Base-by-base conservation (phyloP, 176 grass and related monocot genomes). In the Poa pratensis region DNA sequence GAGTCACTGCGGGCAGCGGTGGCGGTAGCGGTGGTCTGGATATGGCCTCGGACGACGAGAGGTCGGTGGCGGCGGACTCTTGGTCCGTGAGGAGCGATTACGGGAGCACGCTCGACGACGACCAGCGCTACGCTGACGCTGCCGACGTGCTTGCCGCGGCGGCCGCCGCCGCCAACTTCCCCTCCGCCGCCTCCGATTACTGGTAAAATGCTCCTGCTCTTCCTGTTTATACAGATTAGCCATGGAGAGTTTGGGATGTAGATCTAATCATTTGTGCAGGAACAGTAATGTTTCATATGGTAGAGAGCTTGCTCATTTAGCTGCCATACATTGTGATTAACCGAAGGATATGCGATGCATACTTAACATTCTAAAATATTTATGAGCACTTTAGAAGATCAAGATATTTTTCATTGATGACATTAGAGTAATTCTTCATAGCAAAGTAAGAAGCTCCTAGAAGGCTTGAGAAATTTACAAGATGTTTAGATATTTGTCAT, bases 81-180 rank as follows among this genome's bases (percentile, higher is more conserved):
- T 99, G 96, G 96, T 99, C 96, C 20, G 88, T 99, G 81, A 88
- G 92, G 79, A 99, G 96, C 90, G 96, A 99, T 67, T 99, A 95
- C 74, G 91, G 96, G 64, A 99, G 96, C 86, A 93, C 93, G 77
- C 86, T 99, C 32, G 96, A 99, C 84, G 96, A 99, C 78, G 96
- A 99, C 18, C 96, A 99, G 88, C 96, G 93, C 70, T 94, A 99
- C 66, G 91, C 86, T 28, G 93, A 99, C 61, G 91, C 96, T 8
- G 91, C 90, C 7, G 96, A 95, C 15, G 80, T 90, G 63, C 86
- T 95, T 43, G 83, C 88, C 15, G 80, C 86, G 5, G 67, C 90
- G 7, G 28, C 86, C 4, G 72, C 89, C 51, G 83, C 91, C 15
- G 81, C 77, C 51, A 94, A 93, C 75, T 96, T 94, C 88, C 96